Base-by-base conservation (phyloP, 2,329 filamentous ascomycete species). In the Colletotrichum theobromicola region DNA sequence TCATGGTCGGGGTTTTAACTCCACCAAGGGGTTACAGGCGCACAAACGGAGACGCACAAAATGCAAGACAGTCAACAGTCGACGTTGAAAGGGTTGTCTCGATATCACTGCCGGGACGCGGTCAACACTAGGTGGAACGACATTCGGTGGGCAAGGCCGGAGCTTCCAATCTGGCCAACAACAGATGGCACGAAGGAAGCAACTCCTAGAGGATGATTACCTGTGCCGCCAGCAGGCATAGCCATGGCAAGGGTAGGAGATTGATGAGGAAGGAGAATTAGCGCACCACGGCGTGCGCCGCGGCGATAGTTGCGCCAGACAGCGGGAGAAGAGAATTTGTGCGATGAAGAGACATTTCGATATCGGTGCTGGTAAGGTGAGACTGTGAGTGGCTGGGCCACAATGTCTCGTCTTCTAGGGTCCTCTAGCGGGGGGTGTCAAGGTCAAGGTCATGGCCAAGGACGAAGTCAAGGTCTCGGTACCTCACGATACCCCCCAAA, bases 211-310 rank as follows among this genome's bases (percentile, higher is more conserved):
- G 53, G 53, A 67, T 67, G 53, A 32, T 32, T 53, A 30, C 46
- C 72, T 63, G 62, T 60, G 72, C 72, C 72, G 62, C 72, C 26
- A 26, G 42, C 72, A 67, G 46, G 61, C 72, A 66, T 72, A 58
- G 42, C 42, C 68, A 67, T 72, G 68, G 46, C 72, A 72, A 62
- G 72, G 68, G 12, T 74, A 46, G 32, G 50, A 72, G 42, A 58
- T 72, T 62, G 32, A 34, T 37, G 21, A 61, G 37, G 28, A 12
- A n/a, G 26, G 68, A 53, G 68, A 63, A 74, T 62, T 62, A 63
- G 55, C 62, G 55, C 62, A 67, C 32, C 24, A 46, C 42, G 30
- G n/a, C 58, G 55, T 61, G 55, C 24, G 60, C n/a, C 42, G 62
- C 24, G 28, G 72, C 42, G 34, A 67, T 32, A 65, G 18, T 65